Evolutionary conservation across 257 asterid species (phyloP).

Genomic region (Nicotiana tabacum): DNA sequence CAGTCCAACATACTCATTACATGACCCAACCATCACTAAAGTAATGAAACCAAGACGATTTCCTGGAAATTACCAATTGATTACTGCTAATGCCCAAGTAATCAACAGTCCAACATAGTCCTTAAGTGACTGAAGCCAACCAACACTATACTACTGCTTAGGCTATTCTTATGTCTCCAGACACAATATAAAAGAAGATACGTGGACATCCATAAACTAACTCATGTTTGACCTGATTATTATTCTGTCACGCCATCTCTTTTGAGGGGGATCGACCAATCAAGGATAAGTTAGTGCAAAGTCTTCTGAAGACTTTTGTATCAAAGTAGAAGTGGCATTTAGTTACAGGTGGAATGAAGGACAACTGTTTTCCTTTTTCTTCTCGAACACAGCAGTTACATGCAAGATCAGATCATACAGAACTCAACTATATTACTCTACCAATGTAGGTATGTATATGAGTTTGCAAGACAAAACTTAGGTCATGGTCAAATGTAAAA

Average conservation of each 20-base stretch:
- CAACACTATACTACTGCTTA: neutral
- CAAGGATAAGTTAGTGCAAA: neutral
- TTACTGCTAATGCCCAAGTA: too few relatives aligned
- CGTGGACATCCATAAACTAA: neutral
- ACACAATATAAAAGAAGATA: neutral
- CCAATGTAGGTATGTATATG: neutral
- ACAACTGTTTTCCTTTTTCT: neutral
- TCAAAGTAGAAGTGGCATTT: neutral
- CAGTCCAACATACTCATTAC: neutral
- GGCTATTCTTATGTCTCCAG: neutral
- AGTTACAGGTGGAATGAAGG: neutral
- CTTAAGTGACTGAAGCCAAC: neutral
- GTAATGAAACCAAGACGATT: too few relatives aligned
- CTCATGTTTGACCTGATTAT: neutral
- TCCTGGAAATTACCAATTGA: neutral
- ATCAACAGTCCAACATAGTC: neutral
- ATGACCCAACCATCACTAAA: neutral
- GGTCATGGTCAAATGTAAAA: neutral
- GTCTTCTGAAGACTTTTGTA: neutral
- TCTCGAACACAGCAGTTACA: neutral
- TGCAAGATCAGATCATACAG: neutral
- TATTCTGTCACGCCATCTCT: neutral
- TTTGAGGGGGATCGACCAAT: neutral
- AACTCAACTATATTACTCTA: neutral
- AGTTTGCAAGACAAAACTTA: neutral